Conservation (phyloP, 306 rosid genomes). For the Medicago ruthenica region DNA sequence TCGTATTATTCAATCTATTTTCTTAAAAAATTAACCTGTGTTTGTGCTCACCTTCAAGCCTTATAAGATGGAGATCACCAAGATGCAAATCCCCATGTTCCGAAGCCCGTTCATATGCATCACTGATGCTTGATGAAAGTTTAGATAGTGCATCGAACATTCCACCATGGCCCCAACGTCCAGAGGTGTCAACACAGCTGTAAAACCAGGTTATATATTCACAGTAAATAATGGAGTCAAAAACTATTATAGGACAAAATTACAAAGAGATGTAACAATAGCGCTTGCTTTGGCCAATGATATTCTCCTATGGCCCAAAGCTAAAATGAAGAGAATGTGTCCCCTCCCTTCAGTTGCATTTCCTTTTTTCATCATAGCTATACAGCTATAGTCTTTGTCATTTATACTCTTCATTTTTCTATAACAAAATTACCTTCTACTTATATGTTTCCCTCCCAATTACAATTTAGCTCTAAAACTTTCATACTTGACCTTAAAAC, state of each 20-base stretch:
- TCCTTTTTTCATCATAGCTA: background rate
- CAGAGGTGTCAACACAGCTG: slow-evolving; percentile 92
- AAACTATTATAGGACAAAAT: background rate
- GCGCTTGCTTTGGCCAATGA: background rate
- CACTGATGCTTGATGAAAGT: slow-evolving; percentile 69
- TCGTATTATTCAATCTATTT: background rate
- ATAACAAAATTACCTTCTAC: background rate
- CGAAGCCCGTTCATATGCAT: slow-evolving; percentile 80
- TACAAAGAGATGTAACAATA: background rate
- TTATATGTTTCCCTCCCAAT: background rate
- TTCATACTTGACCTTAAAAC: background rate
- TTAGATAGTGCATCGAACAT: slow-evolving; percentile 84
- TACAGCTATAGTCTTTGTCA: background rate
- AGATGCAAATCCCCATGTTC: slow-evolving; percentile 88
- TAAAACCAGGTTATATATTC: slow-evolving; percentile 32
- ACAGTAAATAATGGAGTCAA: slow-evolving; percentile 22
- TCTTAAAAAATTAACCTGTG: slow-evolving; percentile 8
- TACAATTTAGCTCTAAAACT: background rate
- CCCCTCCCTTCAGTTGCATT: slow-evolving; percentile 6
- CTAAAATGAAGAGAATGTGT: slow-evolving; percentile 5
- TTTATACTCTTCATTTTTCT: background rate
- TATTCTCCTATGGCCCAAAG: too few relatives aligned
- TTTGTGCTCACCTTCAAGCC: slow-evolving; percentile 66
- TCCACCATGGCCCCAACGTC: slow-evolving; percentile 94
- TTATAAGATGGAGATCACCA: slow-evolving; percentile 91